These are phyloP conservation scores for Alnus rubra DNA, from an alignment of 306 rosid genomes.

Conservation along the genomic window DNA sequence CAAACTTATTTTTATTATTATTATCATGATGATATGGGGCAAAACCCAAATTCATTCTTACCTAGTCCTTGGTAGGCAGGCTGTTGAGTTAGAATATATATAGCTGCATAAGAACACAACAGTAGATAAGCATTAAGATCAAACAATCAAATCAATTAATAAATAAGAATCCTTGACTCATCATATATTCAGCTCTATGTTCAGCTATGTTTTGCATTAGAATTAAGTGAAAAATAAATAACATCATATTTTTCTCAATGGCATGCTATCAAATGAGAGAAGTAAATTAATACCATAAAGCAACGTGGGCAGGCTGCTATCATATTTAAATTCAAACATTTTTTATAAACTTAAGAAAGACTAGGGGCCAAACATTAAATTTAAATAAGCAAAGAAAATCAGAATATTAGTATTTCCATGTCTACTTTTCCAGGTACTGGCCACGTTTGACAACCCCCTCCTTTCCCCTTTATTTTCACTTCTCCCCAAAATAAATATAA, in stretches of 20 bases:
- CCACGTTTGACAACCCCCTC: no score
- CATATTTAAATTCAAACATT: not conserved
- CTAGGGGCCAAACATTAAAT: not conserved
- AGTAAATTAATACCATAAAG: constrained; percentile 15
- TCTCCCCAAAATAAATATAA: no score
- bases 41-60: constrained; percentile 33
- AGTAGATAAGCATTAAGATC: constrained; percentile 12
- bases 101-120: constrained; percentile 49
- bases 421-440: not conserved
- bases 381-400: not conserved
- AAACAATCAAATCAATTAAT: constrained; percentile 21
- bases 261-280: not conserved
- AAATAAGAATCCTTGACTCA: constrained; percentile 15
- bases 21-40: not conserved
- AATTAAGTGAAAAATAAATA: not conserved
- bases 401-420: not conserved
- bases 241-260: not conserved
- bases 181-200: constrained; percentile 8
- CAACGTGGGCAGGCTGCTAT: not conserved
- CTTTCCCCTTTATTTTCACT: no score
- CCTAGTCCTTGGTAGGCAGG: constrained; percentile 76
- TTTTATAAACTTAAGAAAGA: not conserved
- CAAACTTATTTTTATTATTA: no score
- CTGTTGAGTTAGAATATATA: constrained; percentile 74
- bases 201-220: constrained; percentile 2